Conservation (phyloP, 768 basidiomycete genomes). For the Podaxis sp. region DNA sequence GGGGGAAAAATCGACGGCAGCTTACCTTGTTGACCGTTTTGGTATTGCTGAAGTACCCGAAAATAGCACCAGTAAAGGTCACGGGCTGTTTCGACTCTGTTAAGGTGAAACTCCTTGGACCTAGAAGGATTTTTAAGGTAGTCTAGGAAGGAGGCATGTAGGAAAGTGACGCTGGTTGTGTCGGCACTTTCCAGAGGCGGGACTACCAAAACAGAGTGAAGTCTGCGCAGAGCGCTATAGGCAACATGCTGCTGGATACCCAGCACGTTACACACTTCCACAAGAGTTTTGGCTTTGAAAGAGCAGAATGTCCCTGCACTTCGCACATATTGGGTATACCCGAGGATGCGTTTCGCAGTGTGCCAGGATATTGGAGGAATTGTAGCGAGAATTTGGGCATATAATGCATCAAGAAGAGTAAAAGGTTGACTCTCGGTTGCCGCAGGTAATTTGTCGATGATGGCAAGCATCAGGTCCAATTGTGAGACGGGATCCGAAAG, state of each 20-base stretch:
- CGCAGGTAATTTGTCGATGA: not conserved
- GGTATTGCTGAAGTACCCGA: too few species aligned
- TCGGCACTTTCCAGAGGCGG: not conserved
- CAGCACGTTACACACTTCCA: not conserved
- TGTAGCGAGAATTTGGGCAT: not conserved
- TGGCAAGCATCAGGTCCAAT: not conserved
- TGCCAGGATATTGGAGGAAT: not conserved
- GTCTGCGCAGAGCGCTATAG: not conserved
- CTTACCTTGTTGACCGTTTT: too few species aligned
- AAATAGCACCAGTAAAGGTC: too few species aligned
- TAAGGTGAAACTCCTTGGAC: not conserved
- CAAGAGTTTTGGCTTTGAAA: not conserved
- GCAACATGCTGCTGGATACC: not conserved
- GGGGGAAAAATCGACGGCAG: too few species aligned
- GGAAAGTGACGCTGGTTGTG: not conserved
- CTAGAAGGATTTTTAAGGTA: not conserved
- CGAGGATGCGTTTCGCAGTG: not conserved
- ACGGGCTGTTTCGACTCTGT: not conserved
- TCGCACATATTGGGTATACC: too few species aligned
- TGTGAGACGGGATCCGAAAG: not conserved
- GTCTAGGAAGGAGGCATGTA: not conserved
- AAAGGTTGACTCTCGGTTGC: not conserved
- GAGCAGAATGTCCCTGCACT: too few species aligned
- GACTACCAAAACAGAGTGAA: not conserved
- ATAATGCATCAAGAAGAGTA: not conserved